Conservation (phyloP, 2,329 filamentous ascomycete genomes). For the Aspergillus sp. region DNA sequence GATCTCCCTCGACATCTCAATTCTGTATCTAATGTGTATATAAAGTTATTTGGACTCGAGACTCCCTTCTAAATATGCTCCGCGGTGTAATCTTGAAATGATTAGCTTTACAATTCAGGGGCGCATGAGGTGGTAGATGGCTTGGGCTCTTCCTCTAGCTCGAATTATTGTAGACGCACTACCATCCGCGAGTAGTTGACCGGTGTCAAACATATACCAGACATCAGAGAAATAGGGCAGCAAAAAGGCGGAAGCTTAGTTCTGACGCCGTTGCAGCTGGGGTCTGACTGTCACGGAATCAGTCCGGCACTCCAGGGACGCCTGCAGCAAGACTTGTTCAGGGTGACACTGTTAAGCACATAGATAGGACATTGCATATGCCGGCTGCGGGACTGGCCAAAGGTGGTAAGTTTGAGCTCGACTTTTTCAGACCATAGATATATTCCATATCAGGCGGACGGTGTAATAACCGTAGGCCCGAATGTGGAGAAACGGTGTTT, state of each 20-base stretch:
- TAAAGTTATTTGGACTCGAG: neutral
- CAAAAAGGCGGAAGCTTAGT: neutral
- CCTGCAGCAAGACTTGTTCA: neutral
- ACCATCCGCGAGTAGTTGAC: neutral
- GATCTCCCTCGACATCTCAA: neutral
- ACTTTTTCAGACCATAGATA: neutral
- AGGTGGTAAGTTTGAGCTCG: neutral
- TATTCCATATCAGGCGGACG: neutral
- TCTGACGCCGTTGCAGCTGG: neutral
- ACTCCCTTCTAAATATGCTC: neutral
- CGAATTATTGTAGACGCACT: neutral
- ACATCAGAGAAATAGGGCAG: neutral
- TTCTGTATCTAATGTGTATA: constrained; percentile 4
- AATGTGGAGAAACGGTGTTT: neutral
- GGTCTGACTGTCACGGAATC: neutral
- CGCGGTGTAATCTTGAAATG: neutral
- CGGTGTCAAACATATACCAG: neutral
- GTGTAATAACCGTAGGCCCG: neutral
- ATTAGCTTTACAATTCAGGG: neutral
- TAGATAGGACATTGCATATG: neutral
- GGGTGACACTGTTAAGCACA: neutral
- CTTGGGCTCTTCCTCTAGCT: neutral
- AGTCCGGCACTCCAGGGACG: neutral
- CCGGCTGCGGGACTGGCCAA: neutral
- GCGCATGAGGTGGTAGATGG: neutral